Conservation (phyloP, 2,329 filamentous ascomycete species). For the Calonectria pteridis region DNA sequence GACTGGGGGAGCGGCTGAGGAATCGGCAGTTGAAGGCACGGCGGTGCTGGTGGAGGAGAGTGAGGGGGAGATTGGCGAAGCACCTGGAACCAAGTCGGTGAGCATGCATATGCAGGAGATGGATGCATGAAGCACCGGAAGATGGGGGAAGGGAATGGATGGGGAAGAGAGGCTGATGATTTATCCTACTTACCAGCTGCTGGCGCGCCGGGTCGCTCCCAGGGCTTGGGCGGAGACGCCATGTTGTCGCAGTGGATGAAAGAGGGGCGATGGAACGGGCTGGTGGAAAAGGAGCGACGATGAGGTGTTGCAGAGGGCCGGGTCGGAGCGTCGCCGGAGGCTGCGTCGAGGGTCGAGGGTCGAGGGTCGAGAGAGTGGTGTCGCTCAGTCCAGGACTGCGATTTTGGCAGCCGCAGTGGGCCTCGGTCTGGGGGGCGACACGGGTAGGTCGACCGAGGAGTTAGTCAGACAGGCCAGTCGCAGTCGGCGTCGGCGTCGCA, state of each 20-base stretch:
- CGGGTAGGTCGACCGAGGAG: constrained; percentile 9
- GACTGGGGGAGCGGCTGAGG: constrained; percentile 71
- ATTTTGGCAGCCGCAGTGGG: constrained; percentile 3
- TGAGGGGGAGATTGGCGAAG: constrained; percentile 58
- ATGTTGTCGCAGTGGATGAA: constrained; percentile 51
- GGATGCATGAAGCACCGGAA: constrained; percentile 16
- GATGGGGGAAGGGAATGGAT: constrained; percentile 2
- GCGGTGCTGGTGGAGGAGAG: constrained; percentile 56
- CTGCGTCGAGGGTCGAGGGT: neutral
- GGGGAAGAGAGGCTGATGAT: constrained; percentile 16
- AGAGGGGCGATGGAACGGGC: constrained; percentile 12
- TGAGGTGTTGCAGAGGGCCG: neutral
- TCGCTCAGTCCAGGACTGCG: neutral
- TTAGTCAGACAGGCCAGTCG: neutral
- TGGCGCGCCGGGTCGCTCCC: constrained; percentile 87
- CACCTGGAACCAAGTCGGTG: constrained; percentile 40
- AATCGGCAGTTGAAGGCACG: constrained; percentile 51
- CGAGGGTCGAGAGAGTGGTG: neutral
- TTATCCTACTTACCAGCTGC: constrained; percentile 61
- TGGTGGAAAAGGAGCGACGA: neutral
- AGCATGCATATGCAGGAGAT: constrained; percentile 41
- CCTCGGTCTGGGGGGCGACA: neutral
- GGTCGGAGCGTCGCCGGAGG: neutral
- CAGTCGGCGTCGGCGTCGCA: neutral
- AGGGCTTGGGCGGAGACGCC: constrained; percentile 95